Evolutionary conservation across 2,329 filamentous ascomycete species (phyloP).

Genomic region (Graphilbum fragrans): DNA sequence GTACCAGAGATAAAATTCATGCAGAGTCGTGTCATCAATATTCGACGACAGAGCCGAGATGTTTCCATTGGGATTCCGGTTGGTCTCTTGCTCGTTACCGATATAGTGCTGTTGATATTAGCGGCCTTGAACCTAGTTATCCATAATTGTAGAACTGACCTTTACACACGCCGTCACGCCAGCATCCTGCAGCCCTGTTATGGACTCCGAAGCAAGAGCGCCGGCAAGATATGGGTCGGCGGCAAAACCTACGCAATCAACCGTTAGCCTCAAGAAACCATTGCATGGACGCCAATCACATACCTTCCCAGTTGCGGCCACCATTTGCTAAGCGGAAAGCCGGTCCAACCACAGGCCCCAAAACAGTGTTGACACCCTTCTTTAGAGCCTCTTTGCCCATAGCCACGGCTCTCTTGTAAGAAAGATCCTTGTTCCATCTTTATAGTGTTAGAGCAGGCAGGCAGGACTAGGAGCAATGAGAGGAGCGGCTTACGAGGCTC

Average conservation of each 20-base stretch:
- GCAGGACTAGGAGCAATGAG: too few relatives aligned
- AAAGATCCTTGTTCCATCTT: slow-evolving; percentile 60
- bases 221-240: slow-evolving; percentile 51
- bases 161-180: slow-evolving; percentile 59
- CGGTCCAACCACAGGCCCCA: slow-evolving; percentile 64
- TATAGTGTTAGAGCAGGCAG: too few relatives aligned
- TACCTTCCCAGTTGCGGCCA: slow-evolving; percentile 28
- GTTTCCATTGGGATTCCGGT: slow-evolving; percentile 45
- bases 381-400: slow-evolving; percentile 66
- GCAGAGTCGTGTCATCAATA: slow-evolving; percentile 28
- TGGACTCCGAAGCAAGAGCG: slow-evolving; percentile 36
- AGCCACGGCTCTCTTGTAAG: slow-evolving; percentile 53
- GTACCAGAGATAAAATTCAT: slow-evolving; percentile 34
- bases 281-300: neutral
- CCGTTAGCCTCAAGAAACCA: slow-evolving; percentile 14
- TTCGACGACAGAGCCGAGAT: slow-evolving; percentile 28
- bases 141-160: too few relatives aligned
- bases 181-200: slow-evolving; percentile 55
- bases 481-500: too few relatives aligned
- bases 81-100: slow-evolving; percentile 11
- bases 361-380: slow-evolving; percentile 67
- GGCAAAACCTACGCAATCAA: slow-evolving; percentile 10
- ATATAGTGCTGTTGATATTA: slow-evolving; percentile 56
- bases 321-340: slow-evolving; percentile 47
- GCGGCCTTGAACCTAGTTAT: too few relatives aligned